Conservation (phyloP, 2,329 filamentous ascomycete species). For the Mariannaea elegans region DNA sequence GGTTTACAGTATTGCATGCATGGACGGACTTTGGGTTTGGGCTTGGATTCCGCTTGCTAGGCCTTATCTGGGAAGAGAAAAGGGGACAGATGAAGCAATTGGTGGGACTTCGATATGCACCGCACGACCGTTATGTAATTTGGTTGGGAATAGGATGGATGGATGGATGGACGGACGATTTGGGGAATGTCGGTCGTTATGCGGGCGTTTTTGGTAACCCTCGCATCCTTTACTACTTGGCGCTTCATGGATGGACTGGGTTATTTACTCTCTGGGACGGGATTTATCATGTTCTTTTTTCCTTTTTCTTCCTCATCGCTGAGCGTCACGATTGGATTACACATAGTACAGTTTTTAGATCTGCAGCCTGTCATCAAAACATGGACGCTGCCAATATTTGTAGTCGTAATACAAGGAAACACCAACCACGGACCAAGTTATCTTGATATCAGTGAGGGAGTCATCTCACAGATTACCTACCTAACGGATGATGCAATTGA, state of each 20-base stretch:
- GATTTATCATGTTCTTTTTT: neutral
- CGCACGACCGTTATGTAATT: conserved; percentile 11
- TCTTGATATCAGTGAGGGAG: too few species aligned
- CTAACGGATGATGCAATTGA: too few species aligned
- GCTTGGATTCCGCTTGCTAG: conserved; percentile 11
- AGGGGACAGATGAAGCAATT: neutral
- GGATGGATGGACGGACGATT: conserved; percentile 16
- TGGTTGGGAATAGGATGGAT: conserved; percentile 15
- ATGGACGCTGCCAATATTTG: conserved; percentile 36
- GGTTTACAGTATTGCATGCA: conserved; percentile 27
- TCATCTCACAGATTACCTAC: too few species aligned
- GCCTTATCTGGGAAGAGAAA: conserved; percentile 5
- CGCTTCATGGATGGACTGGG: conserved; percentile 30
- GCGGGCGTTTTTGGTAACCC: conserved; percentile 15
- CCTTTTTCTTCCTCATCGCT: conserved; percentile 23
- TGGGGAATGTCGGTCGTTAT: conserved; percentile 11
- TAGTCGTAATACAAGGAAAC: conserved; percentile 43
- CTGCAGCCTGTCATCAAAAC: conserved; percentile 26
- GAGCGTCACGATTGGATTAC: conserved; percentile 37
- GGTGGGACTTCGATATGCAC: conserved; percentile 15
- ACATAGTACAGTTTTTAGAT: conserved; percentile 36
- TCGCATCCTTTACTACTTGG: conserved; percentile 27
- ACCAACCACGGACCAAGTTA: too few species aligned
- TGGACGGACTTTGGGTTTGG: conserved; percentile 13
- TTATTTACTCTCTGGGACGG: conserved; percentile 20